Evolutionary conservation across 768 basidiomycete species (phyloP).

Genomic region (Botryobasidium botryosum): DNA sequence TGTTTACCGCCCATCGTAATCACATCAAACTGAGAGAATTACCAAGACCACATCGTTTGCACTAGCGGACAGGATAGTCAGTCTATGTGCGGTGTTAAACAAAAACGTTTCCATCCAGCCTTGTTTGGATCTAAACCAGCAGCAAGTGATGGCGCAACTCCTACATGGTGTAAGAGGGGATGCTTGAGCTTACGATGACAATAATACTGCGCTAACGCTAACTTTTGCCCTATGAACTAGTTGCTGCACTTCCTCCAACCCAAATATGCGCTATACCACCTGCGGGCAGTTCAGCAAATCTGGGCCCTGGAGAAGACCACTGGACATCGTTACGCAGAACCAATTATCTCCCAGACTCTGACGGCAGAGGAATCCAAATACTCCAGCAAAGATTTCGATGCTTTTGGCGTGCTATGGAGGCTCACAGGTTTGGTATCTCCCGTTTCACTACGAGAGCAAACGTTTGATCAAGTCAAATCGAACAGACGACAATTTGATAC

Average conservation of each 20-base stretch:
- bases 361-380: constrained; percentile 32
- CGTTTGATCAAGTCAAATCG: background rate
- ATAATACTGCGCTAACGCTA: background rate
- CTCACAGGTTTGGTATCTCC: constrained; percentile 42
- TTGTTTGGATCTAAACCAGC: no score
- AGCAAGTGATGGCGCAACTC: no score
- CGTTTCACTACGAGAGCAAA: no score
- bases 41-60: no score
- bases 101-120: no score
- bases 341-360: constrained; percentile 60
- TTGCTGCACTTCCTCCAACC: constrained; percentile 59
- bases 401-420: constrained; percentile 87
- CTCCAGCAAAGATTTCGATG: constrained; percentile 50
- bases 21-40: no score
- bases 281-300: constrained; percentile 61
- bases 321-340: constrained; percentile 48
- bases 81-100: no score
- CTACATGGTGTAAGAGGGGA: no score
- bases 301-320: constrained; percentile 57
- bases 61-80: no score
- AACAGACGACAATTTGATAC: constrained; percentile 61
- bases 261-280: constrained; percentile 53
- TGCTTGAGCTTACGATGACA: no score
- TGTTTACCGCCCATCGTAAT: no score
- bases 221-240: constrained; percentile 20